These are phyloP conservation scores for Marasmius fiardii DNA, from an alignment of 1,284 basidiomycete species.

Conservation along the genomic window DNA sequence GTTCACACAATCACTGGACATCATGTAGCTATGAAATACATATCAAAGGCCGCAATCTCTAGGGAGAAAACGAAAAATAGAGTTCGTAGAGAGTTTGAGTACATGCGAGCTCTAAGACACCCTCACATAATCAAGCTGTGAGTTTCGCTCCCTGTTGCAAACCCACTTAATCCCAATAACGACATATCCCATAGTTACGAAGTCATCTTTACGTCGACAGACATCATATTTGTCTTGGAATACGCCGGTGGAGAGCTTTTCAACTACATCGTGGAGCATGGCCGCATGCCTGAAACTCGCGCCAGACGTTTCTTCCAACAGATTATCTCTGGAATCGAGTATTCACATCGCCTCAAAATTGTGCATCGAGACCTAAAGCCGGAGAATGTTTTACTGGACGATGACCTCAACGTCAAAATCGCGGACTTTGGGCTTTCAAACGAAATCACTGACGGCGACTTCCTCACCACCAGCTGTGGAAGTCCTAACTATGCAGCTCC, in stretches of 20 bases:
- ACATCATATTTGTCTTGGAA: constrained; percentile 96
- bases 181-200: constrained; percentile 71
- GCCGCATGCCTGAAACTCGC: constrained; percentile 81
- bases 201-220: constrained; percentile 88
- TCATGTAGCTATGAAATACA: constrained; percentile 97
- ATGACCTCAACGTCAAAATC: constrained; percentile 88
- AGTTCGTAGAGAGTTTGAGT: constrained; percentile 94
- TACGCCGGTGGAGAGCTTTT: constrained; percentile 92
- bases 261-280: constrained; percentile 91
- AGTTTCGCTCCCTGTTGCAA: constrained; percentile 24
- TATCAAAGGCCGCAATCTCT: constrained; percentile 92
- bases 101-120: constrained; percentile 88
- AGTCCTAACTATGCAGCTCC: constrained; percentile 97
- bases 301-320: constrained; percentile 95
- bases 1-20: constrained; percentile 93
- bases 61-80: constrained; percentile 88
- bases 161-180: constrained; percentile 4
- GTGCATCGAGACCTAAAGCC: constrained; percentile 96
- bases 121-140: constrained; percentile 96
- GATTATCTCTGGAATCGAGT: constrained; percentile 93
- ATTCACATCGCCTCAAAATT: constrained; percentile 92
- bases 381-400: constrained; percentile 82
- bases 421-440: constrained; percentile 95
- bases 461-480: constrained; percentile 92
- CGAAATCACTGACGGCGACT: constrained; percentile 93